These are phyloP conservation scores for Trichoderma endophyticum DNA, from an alignment of 2,329 filamentous ascomycete genomes.

Conservation along the genomic window DNA sequence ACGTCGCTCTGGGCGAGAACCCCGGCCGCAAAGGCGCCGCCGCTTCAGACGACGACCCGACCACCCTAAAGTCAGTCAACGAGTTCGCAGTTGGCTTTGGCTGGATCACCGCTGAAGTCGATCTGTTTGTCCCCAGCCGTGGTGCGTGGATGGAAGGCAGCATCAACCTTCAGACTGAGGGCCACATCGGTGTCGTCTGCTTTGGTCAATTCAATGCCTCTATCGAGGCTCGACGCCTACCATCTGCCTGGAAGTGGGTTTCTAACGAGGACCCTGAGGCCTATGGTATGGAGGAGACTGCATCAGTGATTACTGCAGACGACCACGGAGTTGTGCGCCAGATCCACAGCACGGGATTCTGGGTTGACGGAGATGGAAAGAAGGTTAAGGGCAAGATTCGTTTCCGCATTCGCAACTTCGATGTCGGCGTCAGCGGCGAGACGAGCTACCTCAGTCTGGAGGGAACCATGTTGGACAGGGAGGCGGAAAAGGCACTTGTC, in stretches of 20 bases:
- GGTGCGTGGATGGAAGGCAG: constrained; percentile 75
- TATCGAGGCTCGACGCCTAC: constrained; percentile 73
- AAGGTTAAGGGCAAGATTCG: constrained; percentile 67
- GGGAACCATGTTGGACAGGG: constrained; percentile 74
- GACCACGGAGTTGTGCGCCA: constrained; percentile 53
- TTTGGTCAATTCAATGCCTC: constrained; percentile 91
- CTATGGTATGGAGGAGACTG: constrained; percentile 41
- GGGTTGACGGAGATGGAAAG: constrained; percentile 67
- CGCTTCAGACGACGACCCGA: constrained; percentile 46
- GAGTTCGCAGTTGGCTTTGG: constrained; percentile 85
- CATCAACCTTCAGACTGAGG: constrained; percentile 83
- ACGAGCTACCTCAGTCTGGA: constrained; percentile 82
- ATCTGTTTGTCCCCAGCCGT: constrained; percentile 73
- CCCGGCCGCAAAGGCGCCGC: constrained; percentile 51
- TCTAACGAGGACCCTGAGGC: constrained; percentile 47
- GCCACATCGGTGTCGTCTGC: constrained; percentile 83
- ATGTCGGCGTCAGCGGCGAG: constrained; percentile 70
- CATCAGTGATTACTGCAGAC: constrained; percentile 40
- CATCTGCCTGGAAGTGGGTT: constrained; percentile 76
- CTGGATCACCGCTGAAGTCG: constrained; percentile 84
- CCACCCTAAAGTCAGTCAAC: constrained; percentile 56
- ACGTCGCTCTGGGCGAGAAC: constrained; percentile 61
- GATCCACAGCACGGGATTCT: constrained; percentile 64
- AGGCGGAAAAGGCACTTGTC: constrained; percentile 59
- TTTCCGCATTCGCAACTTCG: constrained; percentile 82